Evolutionary conservation across 2,329 filamentous ascomycete genomes (phyloP).

Genomic region (Fusarium odoratissimum): DNA sequence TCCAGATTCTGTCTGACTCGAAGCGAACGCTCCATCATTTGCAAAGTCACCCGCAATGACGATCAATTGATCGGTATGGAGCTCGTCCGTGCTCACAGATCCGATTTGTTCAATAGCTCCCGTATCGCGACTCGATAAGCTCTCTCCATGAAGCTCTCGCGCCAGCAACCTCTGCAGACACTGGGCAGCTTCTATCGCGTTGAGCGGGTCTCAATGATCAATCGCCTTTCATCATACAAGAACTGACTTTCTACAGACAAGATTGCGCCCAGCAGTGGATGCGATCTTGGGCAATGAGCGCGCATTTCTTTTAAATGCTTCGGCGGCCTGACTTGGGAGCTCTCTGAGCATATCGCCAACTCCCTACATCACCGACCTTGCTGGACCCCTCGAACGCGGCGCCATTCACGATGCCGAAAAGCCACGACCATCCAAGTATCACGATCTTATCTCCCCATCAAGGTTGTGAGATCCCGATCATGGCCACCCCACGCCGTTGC

Average conservation of each 20-base stretch:
- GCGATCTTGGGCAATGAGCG: too few species aligned
- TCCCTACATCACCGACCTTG: not conserved
- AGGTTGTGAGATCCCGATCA: not conserved
- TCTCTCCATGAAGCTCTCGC: not conserved
- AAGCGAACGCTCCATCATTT: not conserved
- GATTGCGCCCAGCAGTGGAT: rapidly evolving
- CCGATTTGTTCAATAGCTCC: not conserved
- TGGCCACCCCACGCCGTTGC: not conserved
- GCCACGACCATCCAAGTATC: not conserved
- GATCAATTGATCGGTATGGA: not conserved
- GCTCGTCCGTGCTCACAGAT: too few species aligned
- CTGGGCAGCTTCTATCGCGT: not conserved
- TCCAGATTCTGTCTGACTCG: not conserved
- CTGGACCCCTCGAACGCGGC: not conserved
- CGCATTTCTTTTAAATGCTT: not conserved
- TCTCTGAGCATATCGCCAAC: not conserved
- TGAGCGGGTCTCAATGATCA: not conserved
- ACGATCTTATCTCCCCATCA: not conserved
- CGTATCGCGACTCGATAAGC: too few species aligned
- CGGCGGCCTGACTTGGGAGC: not conserved
- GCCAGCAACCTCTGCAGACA: not conserved
- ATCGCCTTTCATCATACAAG: not conserved
- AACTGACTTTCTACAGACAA: conserved; percentile 43
- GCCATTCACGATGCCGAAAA: not conserved
- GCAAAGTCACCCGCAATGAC: not conserved